These are phyloP conservation scores for Globisporangium echinulatum DNA, from an alignment of 352 stramenopile genomes.

Conservation along the genomic window DNA sequence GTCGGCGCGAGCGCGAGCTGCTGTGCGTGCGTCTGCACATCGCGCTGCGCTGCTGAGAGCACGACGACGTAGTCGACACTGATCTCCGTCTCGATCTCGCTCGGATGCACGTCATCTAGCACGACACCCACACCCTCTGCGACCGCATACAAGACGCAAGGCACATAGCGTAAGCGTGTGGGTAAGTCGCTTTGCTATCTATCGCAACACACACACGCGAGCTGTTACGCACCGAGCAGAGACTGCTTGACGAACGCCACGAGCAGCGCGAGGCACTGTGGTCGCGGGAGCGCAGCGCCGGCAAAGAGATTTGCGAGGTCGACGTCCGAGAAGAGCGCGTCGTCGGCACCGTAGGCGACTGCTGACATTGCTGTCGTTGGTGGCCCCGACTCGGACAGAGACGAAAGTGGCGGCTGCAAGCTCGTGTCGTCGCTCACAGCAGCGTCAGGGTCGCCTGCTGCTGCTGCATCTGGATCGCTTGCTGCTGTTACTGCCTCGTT, in stretches of 20 bases:
- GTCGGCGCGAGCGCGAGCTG: constrained; percentile 31
- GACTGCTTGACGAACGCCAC: constrained; percentile 27
- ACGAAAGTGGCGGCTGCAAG: too few relatives aligned
- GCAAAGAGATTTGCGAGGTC: constrained; percentile 29
- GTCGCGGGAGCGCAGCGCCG: constrained; percentile 21
- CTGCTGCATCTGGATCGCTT: neutral
- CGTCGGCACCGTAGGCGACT: constrained; percentile 8
- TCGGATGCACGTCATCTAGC: constrained; percentile 54
- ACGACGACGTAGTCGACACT: constrained; percentile 45
- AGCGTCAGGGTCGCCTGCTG: neutral
- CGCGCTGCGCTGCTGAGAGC: constrained; percentile 33
- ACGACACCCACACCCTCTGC: constrained; percentile 51
- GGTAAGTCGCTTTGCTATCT: neutral
- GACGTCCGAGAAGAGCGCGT: constrained; percentile 29
- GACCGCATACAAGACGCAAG: neutral
- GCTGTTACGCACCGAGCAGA: constrained; percentile 25
- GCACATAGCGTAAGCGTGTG: neutral
- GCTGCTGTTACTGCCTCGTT: neutral
- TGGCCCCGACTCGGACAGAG: neutral
- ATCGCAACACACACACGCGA: neutral
- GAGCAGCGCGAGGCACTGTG: constrained; percentile 28
- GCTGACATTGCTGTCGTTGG: neutral
- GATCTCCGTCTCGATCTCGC: constrained; percentile 27
- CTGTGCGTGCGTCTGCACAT: constrained; percentile 25
- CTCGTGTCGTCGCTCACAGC: neutral